phyloP scores from a whole-genome alignment of 805 yeast species.

The Hanseniaspora lindneri region DNA sequence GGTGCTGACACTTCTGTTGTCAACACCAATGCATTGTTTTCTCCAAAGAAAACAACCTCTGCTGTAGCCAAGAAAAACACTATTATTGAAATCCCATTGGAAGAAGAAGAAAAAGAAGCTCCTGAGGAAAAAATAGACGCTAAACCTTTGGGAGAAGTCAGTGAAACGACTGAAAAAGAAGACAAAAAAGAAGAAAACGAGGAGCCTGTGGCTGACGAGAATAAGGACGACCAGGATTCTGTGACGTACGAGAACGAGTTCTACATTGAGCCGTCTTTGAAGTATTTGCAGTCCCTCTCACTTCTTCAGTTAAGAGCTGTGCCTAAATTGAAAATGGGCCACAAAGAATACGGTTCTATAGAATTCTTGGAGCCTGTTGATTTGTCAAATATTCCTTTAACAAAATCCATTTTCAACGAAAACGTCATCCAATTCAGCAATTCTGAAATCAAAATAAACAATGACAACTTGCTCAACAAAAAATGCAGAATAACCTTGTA shows the following conservation, averaged over 20 bases:
- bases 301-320: constrained; percentile 55
- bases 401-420: constrained; percentile 53
- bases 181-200: too few species aligned
- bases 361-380: constrained; percentile 77
- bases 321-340: constrained; percentile 59
- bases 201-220: not conserved
- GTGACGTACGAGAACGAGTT: constrained; percentile 57
- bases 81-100: constrained; percentile 12
- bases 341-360: constrained; percentile 57
- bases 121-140: not conserved
- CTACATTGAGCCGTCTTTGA: constrained; percentile 72
- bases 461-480: constrained; percentile 67
- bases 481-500: constrained; percentile 62
- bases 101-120: constrained; percentile 3
- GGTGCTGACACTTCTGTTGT: not conserved
- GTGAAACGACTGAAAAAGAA: too few species aligned
- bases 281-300: constrained; percentile 47
- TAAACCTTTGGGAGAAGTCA: too few species aligned
- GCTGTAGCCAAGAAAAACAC: constrained; percentile 9
- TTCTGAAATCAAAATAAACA: constrained; percentile 45
- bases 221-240: constrained; percentile 32
- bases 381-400: constrained; percentile 51
- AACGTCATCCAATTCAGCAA: constrained; percentile 60
- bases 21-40: constrained; percentile 4
- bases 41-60: constrained; percentile 9